A percentile compares a stretch with the other conserved stretches of the same genome.
phyloP scores from a whole-genome alignment of 306 rosid species.

The Lagenaria siceraria region DNA sequence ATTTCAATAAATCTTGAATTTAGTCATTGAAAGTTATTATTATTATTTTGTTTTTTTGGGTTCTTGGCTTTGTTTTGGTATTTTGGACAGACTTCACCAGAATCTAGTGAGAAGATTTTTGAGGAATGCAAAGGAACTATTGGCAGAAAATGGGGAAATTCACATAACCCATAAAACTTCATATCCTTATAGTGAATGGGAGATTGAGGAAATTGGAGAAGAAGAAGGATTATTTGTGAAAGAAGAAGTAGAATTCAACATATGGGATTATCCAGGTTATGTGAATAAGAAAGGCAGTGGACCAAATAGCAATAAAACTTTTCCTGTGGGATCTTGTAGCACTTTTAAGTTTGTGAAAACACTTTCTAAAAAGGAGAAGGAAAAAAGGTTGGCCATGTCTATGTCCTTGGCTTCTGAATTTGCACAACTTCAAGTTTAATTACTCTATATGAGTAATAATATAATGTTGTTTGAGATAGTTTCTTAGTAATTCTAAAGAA shows the following conservation, averaged over 20 bases:
- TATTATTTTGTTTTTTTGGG: too few species aligned
- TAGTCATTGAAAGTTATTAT: too few species aligned
- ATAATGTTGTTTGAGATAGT: too few species aligned
- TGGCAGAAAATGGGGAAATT: conserved; percentile 14
- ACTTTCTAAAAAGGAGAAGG: not conserved
- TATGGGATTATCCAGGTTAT: not conserved
- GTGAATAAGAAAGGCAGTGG: not conserved
- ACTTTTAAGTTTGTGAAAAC: not conserved
- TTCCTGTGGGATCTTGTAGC: not conserved
- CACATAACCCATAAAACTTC: conserved; percentile 36
- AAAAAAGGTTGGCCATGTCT: not conserved
- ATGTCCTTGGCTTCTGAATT: not conserved
- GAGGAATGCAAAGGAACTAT: conserved; percentile 8
- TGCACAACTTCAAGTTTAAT: not conserved
- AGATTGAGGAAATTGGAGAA: not conserved
- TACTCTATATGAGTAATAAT: not conserved
- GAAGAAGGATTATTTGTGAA: not conserved
- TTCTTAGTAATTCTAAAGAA: too few species aligned
- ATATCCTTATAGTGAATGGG: not conserved
- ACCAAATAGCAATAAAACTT: not conserved
- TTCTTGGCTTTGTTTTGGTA: not conserved
- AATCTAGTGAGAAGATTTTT: conserved; percentile 16
- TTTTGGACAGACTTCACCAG: conserved; percentile 18
- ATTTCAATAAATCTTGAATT: too few species aligned
- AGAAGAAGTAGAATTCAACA: not conserved